A percentile compares a stretch with the other conserved stretches of the same genome.
These are phyloP conservation scores for Hyaloperonospora arabidopsidis DNA, from an alignment of 352 stramenopile species.

Conservation along the genomic window DNA sequence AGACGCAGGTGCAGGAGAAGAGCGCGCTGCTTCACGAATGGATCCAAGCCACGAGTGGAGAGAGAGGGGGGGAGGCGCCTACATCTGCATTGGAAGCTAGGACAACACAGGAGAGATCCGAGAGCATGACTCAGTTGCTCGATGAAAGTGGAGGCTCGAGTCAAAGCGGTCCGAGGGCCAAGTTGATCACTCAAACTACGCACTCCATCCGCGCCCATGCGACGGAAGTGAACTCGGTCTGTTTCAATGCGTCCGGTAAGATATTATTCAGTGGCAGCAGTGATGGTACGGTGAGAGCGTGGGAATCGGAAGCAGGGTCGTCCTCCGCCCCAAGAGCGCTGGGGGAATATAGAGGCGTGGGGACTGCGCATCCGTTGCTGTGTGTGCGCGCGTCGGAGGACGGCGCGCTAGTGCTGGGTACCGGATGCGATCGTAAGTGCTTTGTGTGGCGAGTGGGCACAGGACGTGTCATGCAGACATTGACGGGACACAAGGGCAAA, in stretches of 20 bases:
- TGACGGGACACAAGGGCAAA: constrained; percentile 80
- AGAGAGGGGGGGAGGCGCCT: constrained; percentile 1
- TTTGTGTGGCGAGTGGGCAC: constrained; percentile 81
- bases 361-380: constrained; percentile 73
- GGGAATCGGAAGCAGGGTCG: constrained; percentile 46
- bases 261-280: constrained; percentile 78
- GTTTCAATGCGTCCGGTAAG: constrained; percentile 77
- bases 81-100: constrained; percentile 18
- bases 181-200: constrained; percentile 33
- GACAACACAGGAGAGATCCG: constrained; percentile 39
- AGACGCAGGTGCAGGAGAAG: constrained; percentile 53
- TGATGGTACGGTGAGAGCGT: constrained; percentile 73
- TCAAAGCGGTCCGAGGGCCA: constrained; percentile 11
- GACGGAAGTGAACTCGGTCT: constrained; percentile 79
- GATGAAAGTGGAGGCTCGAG: constrained; percentile 10
- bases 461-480: constrained; percentile 72
- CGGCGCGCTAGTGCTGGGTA: constrained; percentile 66
- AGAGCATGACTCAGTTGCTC: constrained; percentile 41
- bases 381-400: constrained; percentile 75
- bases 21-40: constrained; percentile 54
- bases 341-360: constrained; percentile 70
- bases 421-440: constrained; percentile 76
- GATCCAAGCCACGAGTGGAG: constrained; percentile 39
- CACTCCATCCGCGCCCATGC: constrained; percentile 69
- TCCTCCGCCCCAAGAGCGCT: constrained; percentile 24